Evolutionary conservation across 768 basidiomycete species (phyloP), one percentile per base, ranked within the genome.

Genomic region (Pholiota microspora): DNA sequence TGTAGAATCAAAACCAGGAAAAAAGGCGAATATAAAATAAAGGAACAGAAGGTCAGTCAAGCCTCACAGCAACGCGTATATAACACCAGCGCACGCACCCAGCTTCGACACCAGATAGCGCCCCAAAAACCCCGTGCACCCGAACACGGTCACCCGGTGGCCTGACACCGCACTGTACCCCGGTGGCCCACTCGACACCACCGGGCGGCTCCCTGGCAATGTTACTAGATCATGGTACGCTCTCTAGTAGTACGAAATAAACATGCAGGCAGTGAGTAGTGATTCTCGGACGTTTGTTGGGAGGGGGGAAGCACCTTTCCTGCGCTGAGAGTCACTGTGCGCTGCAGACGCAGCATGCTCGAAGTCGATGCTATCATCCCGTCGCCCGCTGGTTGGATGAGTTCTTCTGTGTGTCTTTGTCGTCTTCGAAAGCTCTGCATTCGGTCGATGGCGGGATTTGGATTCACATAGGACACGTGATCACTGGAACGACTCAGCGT

Each of bases 111-210:
- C 92, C 40, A 98, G 77, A 71, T 98, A 98, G 67, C 94, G 78
- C 42, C 96, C 97, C 55, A 99, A 75, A 70, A 98, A 98, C 4
- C 95, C 92, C 3, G 95, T 97, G 68, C 88, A 90, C 21, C 97
- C 97, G 78, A 99, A 98, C 47, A 98, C 95, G 13, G 97, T 99
- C 36, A 89, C 96, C 32, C 88, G 83, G 72, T 95, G 94, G 2
- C 96, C 97, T 36, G 88, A 86, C 55, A 88, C 86, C 3, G 92
- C 88, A 65, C 89, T 91, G 66, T 93, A 91, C 57, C 88, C 94
- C 49, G 87, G 85, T 49, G 85, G 81, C 16, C 94, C 95, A 60
- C 83, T 76, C 4, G 85, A 81, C 63, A 95, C 77, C 60, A 92
- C 75, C 34, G 92, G 86, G 62, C 86, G 86, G 59, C 68, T 67